A percentile compares a stretch with the other conserved stretches of the same genome.
These are phyloP conservation scores for Bauhinia variegata DNA, from an alignment of 306 rosid species.

Conservation along the genomic window DNA sequence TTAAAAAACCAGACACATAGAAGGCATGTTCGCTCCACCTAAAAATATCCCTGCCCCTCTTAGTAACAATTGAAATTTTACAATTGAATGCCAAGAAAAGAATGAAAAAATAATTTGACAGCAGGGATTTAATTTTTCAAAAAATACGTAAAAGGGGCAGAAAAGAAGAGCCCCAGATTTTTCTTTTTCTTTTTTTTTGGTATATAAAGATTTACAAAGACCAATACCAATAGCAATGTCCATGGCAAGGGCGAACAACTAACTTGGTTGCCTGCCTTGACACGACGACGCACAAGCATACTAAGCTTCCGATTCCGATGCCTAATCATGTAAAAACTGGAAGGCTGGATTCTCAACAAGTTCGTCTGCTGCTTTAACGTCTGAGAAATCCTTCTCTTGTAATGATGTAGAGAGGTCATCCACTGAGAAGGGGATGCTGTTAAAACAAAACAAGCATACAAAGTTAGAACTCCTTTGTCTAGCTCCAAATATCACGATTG, in stretches of 20 bases:
- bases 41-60: too few relatives aligned
- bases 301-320: too few relatives aligned
- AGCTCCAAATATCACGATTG: too few relatives aligned
- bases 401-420: constrained; percentile 89
- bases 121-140: constrained; percentile 45
- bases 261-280: too few relatives aligned
- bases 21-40: too few relatives aligned
- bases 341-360: constrained; percentile 89
- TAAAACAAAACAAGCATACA: constrained; percentile 31
- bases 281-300: too few relatives aligned
- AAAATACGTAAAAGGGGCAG: constrained; percentile 29
- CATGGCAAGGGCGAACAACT: constrained; percentile 50
- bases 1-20: too few relatives aligned
- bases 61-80: constrained; percentile 50
- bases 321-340: constrained; percentile 88
- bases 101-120: constrained; percentile 76
- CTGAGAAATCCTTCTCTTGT: constrained; percentile 87
- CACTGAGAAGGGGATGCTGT: constrained; percentile 96
- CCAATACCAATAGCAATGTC: too few relatives aligned
- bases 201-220: too few relatives aligned
- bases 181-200: too few relatives aligned
- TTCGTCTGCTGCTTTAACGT: constrained; percentile 80
- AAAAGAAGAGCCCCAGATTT: neutral
- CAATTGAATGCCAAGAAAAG: constrained; percentile 71
- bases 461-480: too few relatives aligned